Conservation (phyloP, 2,329 filamentous ascomycete species). For the Phyllosticta paracitricarpa region DNA sequence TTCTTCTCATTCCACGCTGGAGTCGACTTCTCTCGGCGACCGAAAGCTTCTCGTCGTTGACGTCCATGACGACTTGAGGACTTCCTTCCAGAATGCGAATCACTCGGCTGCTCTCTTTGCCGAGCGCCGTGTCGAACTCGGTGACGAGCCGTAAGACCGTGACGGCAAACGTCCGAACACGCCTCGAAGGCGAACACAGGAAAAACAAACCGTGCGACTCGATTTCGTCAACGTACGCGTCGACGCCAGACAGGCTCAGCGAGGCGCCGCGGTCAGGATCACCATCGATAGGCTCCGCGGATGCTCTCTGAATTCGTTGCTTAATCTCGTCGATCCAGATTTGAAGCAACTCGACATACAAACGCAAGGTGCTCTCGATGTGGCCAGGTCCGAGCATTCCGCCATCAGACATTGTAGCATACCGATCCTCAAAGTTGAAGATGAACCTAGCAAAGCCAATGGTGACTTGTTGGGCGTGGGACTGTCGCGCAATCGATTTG, state of each 20-base stretch:
- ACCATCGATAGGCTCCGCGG: constrained; percentile 51
- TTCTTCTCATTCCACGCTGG: constrained; percentile 79
- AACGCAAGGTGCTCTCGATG: constrained; percentile 82
- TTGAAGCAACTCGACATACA: constrained; percentile 87
- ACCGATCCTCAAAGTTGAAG: constrained; percentile 95
- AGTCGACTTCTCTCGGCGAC: constrained; percentile 87
- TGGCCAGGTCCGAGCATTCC: constrained; percentile 90
- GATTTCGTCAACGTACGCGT: constrained; percentile 91
- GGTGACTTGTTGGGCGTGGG: constrained; percentile 87
- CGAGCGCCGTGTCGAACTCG: constrained; percentile 84
- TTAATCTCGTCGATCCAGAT: constrained; percentile 98
- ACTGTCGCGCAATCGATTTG: constrained; percentile 89
- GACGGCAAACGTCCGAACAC: constrained; percentile 82
- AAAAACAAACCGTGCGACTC: constrained; percentile 97
- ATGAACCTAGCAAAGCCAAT: constrained; percentile 97
- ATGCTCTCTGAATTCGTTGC: constrained; percentile 67
- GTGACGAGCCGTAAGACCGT: constrained; percentile 85
- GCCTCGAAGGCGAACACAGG: constrained; percentile 85
- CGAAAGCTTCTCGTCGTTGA: constrained; percentile 84
- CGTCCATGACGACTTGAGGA: constrained; percentile 77
- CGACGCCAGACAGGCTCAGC: constrained; percentile 76
- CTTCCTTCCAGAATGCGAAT: constrained; percentile 90
- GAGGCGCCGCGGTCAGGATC: constrained; percentile 62
- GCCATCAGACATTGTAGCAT: constrained; percentile 95
- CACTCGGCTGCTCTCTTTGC: constrained; percentile 68